Evolutionary conservation across 495 filamentous ascomycete genomes (phyloP), one percentile per base, ranked within the genome.

Genomic region (Entonaema liquescens): DNA sequence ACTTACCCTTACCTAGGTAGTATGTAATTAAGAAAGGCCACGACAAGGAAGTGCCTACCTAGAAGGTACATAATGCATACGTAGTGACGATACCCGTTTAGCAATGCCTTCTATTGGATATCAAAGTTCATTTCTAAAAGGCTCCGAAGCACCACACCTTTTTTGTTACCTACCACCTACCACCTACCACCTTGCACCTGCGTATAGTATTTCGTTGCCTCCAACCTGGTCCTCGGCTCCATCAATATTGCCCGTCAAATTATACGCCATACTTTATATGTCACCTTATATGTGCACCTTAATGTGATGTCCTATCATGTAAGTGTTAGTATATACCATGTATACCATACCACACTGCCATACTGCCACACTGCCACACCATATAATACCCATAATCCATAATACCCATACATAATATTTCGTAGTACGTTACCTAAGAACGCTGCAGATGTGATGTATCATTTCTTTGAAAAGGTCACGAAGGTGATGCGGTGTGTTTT

Each of bases 191-290:
- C n/a, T n/a, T n/a, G n/a, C n/a, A n/a, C n/a, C n/a, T n/a, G n/a
- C n/a, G n/a, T n/a, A 40, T 40, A 40, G 5, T 8, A 47, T 47
- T 47, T 44, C 67, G 61, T 53, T 61, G 47, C 64, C 70, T 65
- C 49, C 26, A 72, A 72, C 70, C 70, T 68, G 61, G 70, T 73
- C 64, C 40, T 68, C 56, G 70, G 70, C 64, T 65, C 65, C 42
- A 59, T 62, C 50, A 53, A 23, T n/a, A n/a, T n/a, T n/a, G n/a
- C n/a, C n/a, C n/a, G n/a, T n/a, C 58, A 59, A 53, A 44, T 57
- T 50, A n/a, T n/a, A n/a, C n/a, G 36, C 40, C 31, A 2, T 33
- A 33, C 5, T 7, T 33, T 6, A 1, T 33, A 33, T 7, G 11
- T n/a, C n/a, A 33, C 31, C 6, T 33, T 33, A 9, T 33, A n/a